Percentiles rank a stretch among this genome's conserved stretches.
Conservation (phyloP, 345 rosid genomes). For the Populus davidiana region DNA sequence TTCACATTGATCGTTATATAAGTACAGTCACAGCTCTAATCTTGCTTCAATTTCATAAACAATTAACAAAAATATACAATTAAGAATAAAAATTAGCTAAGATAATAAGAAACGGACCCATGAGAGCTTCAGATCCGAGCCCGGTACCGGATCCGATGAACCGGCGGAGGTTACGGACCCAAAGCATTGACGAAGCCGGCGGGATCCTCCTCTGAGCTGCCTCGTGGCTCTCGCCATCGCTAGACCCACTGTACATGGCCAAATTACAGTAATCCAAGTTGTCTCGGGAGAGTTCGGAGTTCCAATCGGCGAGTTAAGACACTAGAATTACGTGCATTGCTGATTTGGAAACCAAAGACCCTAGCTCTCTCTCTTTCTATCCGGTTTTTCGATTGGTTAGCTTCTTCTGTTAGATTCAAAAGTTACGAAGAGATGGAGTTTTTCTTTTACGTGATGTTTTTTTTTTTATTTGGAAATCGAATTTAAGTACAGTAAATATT, state of each 20-base stretch:
- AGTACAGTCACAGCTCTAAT: neutral
- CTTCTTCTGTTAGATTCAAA: neutral
- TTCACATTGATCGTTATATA: neutral
- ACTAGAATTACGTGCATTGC: neutral
- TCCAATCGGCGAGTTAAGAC: constrained; percentile 3
- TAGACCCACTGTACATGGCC: constrained; percentile 85
- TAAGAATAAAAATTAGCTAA: neutral
- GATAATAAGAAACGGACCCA: constrained; percentile 52
- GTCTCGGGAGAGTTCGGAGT: constrained; percentile 5
- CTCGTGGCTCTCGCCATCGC: constrained; percentile 94
- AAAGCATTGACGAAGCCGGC: constrained; percentile 86
- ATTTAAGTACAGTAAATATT: too few relatives aligned
- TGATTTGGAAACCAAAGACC: constrained; percentile 20
- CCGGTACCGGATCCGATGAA: constrained; percentile 95
- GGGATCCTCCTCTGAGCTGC: constrained; percentile 82
- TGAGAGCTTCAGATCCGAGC: constrained; percentile 95
- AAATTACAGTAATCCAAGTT: constrained; percentile 1
- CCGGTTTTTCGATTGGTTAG: neutral
- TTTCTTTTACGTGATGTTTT: neutral
- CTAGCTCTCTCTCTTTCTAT: neutral
- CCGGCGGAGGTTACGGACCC: constrained; percentile 93
- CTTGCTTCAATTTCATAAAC: neutral
- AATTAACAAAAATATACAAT: neutral
- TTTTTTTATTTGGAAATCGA: too few relatives aligned
- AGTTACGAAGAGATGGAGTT: neutral